These are phyloP conservation scores for Tubosaeta sp. DNA, from an alignment of 768 basidiomycete genomes.

Conservation along the genomic window DNA sequence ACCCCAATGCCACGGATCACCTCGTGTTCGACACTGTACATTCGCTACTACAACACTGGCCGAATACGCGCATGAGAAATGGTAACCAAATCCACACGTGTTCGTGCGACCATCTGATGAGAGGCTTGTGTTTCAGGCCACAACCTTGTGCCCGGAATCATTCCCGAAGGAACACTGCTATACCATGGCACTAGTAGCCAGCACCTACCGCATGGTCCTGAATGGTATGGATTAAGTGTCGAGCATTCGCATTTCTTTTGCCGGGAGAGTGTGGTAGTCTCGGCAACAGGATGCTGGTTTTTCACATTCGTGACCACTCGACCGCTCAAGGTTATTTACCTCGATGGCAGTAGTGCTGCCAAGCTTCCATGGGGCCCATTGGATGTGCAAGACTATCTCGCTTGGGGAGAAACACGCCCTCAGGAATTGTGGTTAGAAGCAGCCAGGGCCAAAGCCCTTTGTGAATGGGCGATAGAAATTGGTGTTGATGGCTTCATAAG, in stretches of 20 bases:
- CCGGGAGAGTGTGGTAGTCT: not conserved
- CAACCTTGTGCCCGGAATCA: not conserved
- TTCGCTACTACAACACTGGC: not conserved
- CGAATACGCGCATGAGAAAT: not conserved
- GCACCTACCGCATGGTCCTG: not conserved
- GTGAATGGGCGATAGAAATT: not conserved
- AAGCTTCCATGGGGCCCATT: not conserved
- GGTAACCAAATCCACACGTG: not conserved
- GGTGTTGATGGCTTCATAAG: not conserved
- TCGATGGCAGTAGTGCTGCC: not conserved
- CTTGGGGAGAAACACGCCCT: not conserved
- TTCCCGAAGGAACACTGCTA: not conserved
- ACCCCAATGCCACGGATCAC: not conserved
- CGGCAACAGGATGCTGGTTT: not conserved
- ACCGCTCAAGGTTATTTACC: not conserved
- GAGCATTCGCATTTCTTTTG: not conserved
- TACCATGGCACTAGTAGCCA: not conserved
- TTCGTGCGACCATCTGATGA: not conserved
- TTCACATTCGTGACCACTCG: not conserved
- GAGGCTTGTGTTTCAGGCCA: not conserved
- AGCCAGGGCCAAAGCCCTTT: not conserved
- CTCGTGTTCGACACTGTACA: not conserved
- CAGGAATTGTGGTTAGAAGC: not conserved
- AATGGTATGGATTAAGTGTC: not conserved
- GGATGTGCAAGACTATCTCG: not conserved